Evolutionary conservation across 1,284 basidiomycete species (phyloP), one percentile per base, ranked within the genome.

Genomic region (Wolfiporia cocos): DNA sequence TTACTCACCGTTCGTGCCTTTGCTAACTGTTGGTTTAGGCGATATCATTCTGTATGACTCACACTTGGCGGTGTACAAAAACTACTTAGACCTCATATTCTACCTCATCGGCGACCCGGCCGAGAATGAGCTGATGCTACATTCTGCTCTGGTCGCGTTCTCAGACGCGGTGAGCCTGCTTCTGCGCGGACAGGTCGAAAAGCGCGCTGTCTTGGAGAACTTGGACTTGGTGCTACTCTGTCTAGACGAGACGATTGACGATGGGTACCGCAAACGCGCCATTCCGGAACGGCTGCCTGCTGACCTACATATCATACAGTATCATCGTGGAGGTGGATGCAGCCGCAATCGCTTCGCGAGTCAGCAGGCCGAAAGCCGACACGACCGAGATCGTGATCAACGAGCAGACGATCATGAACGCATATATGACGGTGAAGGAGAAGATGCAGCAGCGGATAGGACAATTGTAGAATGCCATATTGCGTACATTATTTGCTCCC

Each of bases 251-350:
- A 94, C 92, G 5, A 82, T 99, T 41, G 96, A 99, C 65, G 93
- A 99, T 59, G 95, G 94, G 94, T 96, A 32, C 34, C n/a, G n/a
- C n/a, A n/a, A 37, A 11, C 34, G 39, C 42, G 28, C 38, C 7
- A 47, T 32, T 32, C n/a, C 34, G 12, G 18, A 39, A 31, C 6
- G 24, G 15, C 9, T 12, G n/a, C 5, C 34, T 38, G 24, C 4
- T 17, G 7, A 18, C 15, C 28, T 22, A 12, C n/a, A 6, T 20
- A 15, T 34, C 19, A 23, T 23, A 15, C 26, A 97, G 95, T 33
- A 89, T 99, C 63, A 95, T 99, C 53, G 85, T 99, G 36, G 95
- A 99, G 66, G 99, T 94, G 1, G 96, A 99, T 65, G 76, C 92
- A 4, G 83, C 90, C 0, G 91, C 94, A 9, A 96, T 99, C 57